These are phyloP conservation scores for Pleurotus giganteus DNA, from an alignment of 768 basidiomycete genomes.

Conservation along the genomic window DNA sequence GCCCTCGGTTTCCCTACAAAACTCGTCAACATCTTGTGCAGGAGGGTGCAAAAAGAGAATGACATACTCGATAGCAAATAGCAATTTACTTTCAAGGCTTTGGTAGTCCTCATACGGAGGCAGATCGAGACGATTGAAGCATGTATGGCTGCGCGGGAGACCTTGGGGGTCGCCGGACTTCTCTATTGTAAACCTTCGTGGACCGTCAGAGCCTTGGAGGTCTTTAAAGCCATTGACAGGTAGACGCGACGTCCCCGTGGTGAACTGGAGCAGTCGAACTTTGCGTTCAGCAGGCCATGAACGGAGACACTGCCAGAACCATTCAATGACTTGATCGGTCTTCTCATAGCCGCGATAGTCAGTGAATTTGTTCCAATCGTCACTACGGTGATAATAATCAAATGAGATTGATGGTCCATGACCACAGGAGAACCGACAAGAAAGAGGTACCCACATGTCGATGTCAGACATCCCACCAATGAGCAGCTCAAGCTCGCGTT, in stretches of 20 bases:
- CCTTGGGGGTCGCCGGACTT: slow-evolving; percentile 89
- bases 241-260: slow-evolving; percentile 80
- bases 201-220: slow-evolving; percentile 90
- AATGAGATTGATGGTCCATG: slow-evolving; percentile 8
- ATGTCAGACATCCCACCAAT: slow-evolving; percentile 95
- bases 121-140: slow-evolving; percentile 88
- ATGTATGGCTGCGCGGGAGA: slow-evolving; percentile 88
- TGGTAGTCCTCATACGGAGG: slow-evolving; percentile 90
- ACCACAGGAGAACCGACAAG: not conserved
- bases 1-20: slow-evolving; percentile 69
- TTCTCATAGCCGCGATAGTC: slow-evolving; percentile 89
- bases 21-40: not conserved
- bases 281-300: slow-evolving; percentile 91
- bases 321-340: slow-evolving; percentile 85
- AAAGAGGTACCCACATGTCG: slow-evolving; percentile 57
- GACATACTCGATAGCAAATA: slow-evolving; percentile 81
- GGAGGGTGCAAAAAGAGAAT: slow-evolving; percentile 8
- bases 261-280: slow-evolving; percentile 83
- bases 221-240: slow-evolving; percentile 96
- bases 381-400: slow-evolving; percentile 36
- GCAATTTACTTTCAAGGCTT: slow-evolving; percentile 81
- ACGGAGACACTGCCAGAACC: slow-evolving; percentile 94
- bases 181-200: slow-evolving; percentile 91
- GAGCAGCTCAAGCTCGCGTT: slow-evolving; percentile 83
- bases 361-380: slow-evolving; percentile 93